Evolutionary conservation across 2,329 filamentous ascomycete species (phyloP), one percentile per base, ranked within the genome.

Genomic region (Byssothecium circinans): DNA sequence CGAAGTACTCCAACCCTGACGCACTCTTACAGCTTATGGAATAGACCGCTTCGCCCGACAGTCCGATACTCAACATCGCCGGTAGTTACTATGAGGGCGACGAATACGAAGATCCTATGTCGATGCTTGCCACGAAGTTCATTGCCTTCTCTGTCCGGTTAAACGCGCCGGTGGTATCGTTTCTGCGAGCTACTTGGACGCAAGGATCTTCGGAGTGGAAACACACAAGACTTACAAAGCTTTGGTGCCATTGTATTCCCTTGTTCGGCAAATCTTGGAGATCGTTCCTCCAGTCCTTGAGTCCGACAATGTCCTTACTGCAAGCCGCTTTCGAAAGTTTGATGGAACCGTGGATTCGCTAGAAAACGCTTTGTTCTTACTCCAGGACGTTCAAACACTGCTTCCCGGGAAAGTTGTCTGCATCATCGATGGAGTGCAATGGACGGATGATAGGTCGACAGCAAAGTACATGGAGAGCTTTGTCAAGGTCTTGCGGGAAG

Each of bases 231-330:
- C 22, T 12, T 30, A 3, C 45, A 49, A 20, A 19, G 20, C 50
- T 8, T 43, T 51, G 0, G n/a, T 39, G 7, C 7, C 52, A 18
- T 19, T 38, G 4, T 58, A 58, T 15, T 42, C 46, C 3, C 38
- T 56, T 4, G 41, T 58, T 7, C 50, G 53, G 8, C 56, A 58
- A 27, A 38, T 54, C 11, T 29, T 52, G 5, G 49, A 54, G 32
- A 14, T 49, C 3, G n/a, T 51, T n/a, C 43, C 41, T 10, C 36
- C 43, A 18, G n/a, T 23, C 11, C 44, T 48, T 15, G 39, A 51
- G 10, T 40, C 18, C 32, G 22, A 32, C 8, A 14, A 22, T 1
- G 35, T 49, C 32, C 18, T 53, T 4, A 48, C 38, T 2, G 15
- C 20, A 6, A 20, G 39, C 1, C 37, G 39, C 12, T 54, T 54